Evolutionary conservation across 805 yeast species (phyloP).

Genomic region (Pichia kluyveri): DNA sequence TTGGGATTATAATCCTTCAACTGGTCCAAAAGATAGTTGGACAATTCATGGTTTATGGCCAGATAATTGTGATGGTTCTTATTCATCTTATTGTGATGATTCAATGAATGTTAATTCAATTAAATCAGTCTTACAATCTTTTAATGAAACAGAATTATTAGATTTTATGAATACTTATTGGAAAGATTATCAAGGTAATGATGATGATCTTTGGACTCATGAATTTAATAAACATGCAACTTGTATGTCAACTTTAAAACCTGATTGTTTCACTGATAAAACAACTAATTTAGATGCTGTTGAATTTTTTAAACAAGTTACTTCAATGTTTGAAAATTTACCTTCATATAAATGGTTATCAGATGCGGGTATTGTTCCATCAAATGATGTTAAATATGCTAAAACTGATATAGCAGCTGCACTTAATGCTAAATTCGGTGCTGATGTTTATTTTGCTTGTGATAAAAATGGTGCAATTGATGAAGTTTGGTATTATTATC

Average conservation of each 20-base stretch:
- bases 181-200: conserved; percentile 65
- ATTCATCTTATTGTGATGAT: conserved; percentile 66
- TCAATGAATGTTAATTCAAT: conserved; percentile 45
- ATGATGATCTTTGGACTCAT: conserved; percentile 71
- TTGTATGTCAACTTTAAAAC: conserved; percentile 73
- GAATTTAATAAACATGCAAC: conserved; percentile 93
- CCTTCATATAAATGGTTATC: conserved; percentile 61
- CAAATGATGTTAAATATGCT: conserved; percentile 46
- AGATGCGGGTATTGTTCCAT: conserved; percentile 63
- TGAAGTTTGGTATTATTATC: conserved; percentile 75
- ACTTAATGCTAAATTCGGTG: conserved; percentile 40
- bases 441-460: conserved; percentile 52
- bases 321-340: conserved; percentile 43
- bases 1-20: conserved; percentile 78
- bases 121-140: conserved; percentile 34
- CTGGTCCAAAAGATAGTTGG: conserved; percentile 61
- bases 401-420: conserved; percentile 45
- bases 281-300: conserved; percentile 39
- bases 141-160: conserved; percentile 43
- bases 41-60: conserved; percentile 88
- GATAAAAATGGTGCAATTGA: conserved; percentile 41
- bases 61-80: conserved; percentile 77
- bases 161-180: conserved; percentile 50
- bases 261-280: conserved; percentile 43
- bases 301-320: conserved; percentile 58